Evolutionary conservation across 2,329 filamentous ascomycete genomes (phyloP).

Genomic region (Sclerotiophoma versabilis): DNA sequence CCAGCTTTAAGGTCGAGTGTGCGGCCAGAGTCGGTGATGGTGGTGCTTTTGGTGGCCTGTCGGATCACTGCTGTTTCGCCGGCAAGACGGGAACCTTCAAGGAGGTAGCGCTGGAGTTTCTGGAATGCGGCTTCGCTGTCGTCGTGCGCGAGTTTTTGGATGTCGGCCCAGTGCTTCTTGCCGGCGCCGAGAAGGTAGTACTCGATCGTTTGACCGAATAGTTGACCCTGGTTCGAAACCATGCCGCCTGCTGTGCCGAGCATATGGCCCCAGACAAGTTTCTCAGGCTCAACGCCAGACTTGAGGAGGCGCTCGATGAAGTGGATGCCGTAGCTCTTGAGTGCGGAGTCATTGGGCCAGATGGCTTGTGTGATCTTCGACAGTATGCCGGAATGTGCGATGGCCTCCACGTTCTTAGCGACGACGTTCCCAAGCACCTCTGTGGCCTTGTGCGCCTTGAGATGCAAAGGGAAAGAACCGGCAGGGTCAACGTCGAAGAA

Average conservation of each 20-base stretch:
- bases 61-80: constrained; percentile 55
- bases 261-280: constrained; percentile 65
- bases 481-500: constrained; percentile 64
- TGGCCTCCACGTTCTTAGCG: constrained; percentile 57
- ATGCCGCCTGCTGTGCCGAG: constrained; percentile 63
- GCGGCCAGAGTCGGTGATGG: constrained; percentile 42
- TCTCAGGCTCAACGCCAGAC: constrained; percentile 54
- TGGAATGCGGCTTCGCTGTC: constrained; percentile 54
- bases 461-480: constrained; percentile 60
- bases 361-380: constrained; percentile 52
- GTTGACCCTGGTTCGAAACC: constrained; percentile 64
- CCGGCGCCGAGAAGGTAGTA: constrained; percentile 62
- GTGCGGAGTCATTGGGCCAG: constrained; percentile 48
- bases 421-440: constrained; percentile 59
- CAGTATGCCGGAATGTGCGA: constrained; percentile 52
- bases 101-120: constrained; percentile 59
- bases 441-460: constrained; percentile 57
- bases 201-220: constrained; percentile 65
- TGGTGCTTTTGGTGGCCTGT: constrained; percentile 41
- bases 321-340: constrained; percentile 62
- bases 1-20: constrained; percentile 45
- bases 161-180: constrained; percentile 55
- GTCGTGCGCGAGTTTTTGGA: constrained; percentile 56
- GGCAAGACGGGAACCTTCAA: constrained; percentile 54
- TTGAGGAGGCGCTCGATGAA: constrained; percentile 63